A percentile compares a stretch with the other conserved stretches of the same genome.
Conservation (phyloP, 495 filamentous ascomycete species). For the Terfezia boudieri region DNA sequence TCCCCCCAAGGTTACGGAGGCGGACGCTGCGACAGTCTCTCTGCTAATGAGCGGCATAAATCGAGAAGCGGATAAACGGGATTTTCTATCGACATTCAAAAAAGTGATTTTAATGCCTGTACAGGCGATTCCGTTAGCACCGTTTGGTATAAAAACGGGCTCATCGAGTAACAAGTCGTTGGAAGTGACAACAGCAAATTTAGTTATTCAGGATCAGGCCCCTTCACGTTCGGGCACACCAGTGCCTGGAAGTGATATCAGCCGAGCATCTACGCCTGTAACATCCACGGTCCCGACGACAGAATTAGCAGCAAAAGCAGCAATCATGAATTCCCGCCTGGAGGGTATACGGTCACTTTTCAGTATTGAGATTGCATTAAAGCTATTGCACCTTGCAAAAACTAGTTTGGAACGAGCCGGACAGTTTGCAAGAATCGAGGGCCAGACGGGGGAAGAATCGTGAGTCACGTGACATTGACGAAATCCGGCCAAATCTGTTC, state of each 20-base stretch:
- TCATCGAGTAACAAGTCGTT: constrained; percentile 30
- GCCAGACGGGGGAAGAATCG: constrained; percentile 57
- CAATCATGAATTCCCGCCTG: constrained; percentile 80
- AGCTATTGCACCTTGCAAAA: constrained; percentile 77
- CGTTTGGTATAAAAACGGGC: constrained; percentile 24
- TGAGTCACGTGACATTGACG: constrained; percentile 19
- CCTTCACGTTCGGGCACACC: constrained; percentile 5
- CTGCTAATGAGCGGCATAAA: constrained; percentile 91
- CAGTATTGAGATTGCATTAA: constrained; percentile 84
- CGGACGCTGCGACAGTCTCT: constrained; percentile 75
- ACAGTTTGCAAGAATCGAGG: constrained; percentile 55
- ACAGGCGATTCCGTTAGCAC: constrained; percentile 50
- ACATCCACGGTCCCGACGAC: constrained; percentile 36
- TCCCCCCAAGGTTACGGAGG: constrained; percentile 25
- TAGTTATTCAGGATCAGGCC: not conserved
- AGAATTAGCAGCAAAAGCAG: constrained; percentile 85
- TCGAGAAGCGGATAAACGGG: constrained; percentile 81
- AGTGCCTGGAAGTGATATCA: not conserved
- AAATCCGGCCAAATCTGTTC: no score
- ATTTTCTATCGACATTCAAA: constrained; percentile 91
- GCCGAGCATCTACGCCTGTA: constrained; percentile 1
- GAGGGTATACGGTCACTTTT: constrained; percentile 88
- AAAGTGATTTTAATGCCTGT: constrained; percentile 99
- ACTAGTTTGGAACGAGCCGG: constrained; percentile 66
- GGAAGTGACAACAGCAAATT: constrained; percentile 6